A percentile compares a stretch with the other conserved stretches of the same genome.
phyloP scores from a whole-genome alignment of 306 rosid species.

The Gastrolobium bilobum region DNA sequence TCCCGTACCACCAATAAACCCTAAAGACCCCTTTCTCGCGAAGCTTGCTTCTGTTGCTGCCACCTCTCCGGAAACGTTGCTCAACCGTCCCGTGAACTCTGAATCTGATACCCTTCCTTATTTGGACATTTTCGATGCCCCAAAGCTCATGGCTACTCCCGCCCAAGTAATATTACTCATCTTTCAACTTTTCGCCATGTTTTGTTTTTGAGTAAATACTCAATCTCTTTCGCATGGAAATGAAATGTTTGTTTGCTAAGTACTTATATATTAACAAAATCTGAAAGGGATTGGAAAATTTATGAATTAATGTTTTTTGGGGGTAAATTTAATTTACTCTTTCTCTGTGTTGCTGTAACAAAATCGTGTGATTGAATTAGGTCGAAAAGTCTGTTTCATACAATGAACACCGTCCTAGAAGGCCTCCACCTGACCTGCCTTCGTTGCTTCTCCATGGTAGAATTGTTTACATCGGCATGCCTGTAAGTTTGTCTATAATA shows the following conservation, averaged over 20 bases:
- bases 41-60: slow-evolving; percentile 84
- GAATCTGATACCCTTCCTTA: slow-evolving; percentile 71
- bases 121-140: slow-evolving; percentile 77
- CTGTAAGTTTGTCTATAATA: slow-evolving; percentile 64
- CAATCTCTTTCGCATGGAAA: too few relatives aligned
- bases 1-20: slow-evolving; percentile 76
- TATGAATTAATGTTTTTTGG: too few relatives aligned
- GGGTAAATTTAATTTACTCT: too few relatives aligned
- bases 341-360: neutral
- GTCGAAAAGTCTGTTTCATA: slow-evolving; percentile 84
- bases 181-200: too few relatives aligned
- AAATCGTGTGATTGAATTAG: slow-evolving; percentile 57
- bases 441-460: slow-evolving; percentile 90
- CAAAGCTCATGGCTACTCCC: slow-evolving; percentile 94
- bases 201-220: too few relatives aligned
- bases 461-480: slow-evolving; percentile 97
- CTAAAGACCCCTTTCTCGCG: slow-evolving; percentile 81
- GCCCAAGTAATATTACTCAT: slow-evolving; percentile 71
- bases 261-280: too few relatives aligned
- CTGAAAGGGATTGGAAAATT: too few relatives aligned
- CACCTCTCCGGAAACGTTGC: slow-evolving; percentile 69
- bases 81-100: slow-evolving; percentile 64
- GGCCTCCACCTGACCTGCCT: slow-evolving; percentile 95
- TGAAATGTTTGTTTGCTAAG: too few relatives aligned
- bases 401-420: slow-evolving; percentile 73